Base-by-base conservation (phyloP, 148 eudicot species). In the Selenicereus undatus region DNA sequence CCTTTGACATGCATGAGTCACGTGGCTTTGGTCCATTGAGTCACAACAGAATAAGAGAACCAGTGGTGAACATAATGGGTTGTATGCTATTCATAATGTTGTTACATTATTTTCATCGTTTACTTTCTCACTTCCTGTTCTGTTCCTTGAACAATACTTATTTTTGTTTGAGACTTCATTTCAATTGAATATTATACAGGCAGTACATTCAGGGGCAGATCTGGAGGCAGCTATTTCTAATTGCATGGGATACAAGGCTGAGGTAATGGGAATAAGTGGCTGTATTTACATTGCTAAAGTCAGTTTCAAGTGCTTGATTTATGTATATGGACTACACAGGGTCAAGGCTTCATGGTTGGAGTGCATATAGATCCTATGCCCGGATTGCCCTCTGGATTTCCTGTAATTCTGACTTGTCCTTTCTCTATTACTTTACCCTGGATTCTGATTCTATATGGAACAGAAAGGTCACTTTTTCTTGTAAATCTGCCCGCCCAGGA, bases 201-300 rank as follows among this genome's bases (percentile, higher is more conserved):
- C 98, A 74, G 99, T 96, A 87, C 99, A 96, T 91, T 96, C 99
- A 79, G 98, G 99, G 39, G 99, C 99, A 79, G 98, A 96, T 91
- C 93, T 96, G 73, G 99, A 96, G 82, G 94, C 99, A 27, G 94
- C 99, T 77, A 84, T 91, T 56, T 78, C 92, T 32, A 96, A 91
- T 83, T 92, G 97, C 89, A 90, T 94, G 97, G 99, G 99, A 72
- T 96, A 96, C 87, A 89, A 30, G 68, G 74, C 92, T 52, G 89
- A 92, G 98, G 99, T 96, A 91, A 54, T 68, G 76, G 82, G 73
- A 73, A 39, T 30, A 52, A 60, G 50, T 75, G 27, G 58, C 39
- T 73, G 56, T 35, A 39, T 51, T 83, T 84, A 71, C 73, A 64
- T 65, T 54, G 58, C 35, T 78, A 22, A 58, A 45, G 39, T 60